Evolutionary conservation across 495 filamentous ascomycete genomes (phyloP).

Genomic region (Penicillium lagena): DNA sequence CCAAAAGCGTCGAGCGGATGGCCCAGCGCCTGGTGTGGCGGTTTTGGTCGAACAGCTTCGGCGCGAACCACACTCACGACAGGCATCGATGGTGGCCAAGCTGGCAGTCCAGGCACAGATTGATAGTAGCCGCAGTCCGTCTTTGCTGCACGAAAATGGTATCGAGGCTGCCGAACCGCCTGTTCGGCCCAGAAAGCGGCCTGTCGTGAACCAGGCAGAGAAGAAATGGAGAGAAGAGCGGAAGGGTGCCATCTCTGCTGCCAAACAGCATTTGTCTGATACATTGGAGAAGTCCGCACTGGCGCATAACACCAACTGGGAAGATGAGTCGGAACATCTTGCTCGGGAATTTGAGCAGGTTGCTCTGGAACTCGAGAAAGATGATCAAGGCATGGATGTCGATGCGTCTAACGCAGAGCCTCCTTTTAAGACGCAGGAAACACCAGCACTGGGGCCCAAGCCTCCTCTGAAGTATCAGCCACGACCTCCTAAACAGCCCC

Average conservation of each 20-base stretch:
- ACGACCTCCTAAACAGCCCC: constrained; percentile 25
- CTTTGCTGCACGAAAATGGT: background rate
- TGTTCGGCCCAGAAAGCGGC: constrained; percentile 29
- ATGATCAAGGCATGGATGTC: constrained; percentile 15
- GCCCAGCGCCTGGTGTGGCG: constrained; percentile 22
- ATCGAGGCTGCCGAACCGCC: background rate
- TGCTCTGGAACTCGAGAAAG: constrained; percentile 35
- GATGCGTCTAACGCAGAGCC: background rate
- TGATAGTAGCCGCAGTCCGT: background rate
- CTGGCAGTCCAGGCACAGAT: constrained; percentile 17
- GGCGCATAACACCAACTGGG: constrained; percentile 29
- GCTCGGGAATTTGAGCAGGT: constrained; percentile 40
- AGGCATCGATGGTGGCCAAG: constrained; percentile 33
- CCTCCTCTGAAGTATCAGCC: constrained; percentile 34
- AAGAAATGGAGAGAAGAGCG: constrained; percentile 36
- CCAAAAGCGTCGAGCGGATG: constrained; percentile 31
- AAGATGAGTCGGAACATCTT: constrained; percentile 37
- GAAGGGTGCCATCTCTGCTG: constrained; percentile 28
- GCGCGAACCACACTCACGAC: constrained; percentile 31
- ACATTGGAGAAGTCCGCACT: constrained; percentile 27
- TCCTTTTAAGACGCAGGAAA: background rate
- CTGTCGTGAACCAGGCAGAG: constrained; percentile 39
- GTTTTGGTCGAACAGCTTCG: constrained; percentile 38
- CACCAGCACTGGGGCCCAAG: constrained; percentile 13
- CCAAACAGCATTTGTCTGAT: constrained; percentile 32